Base-by-base conservation (phyloP, 352 stramenopile species). In the Globisporangium spiculum region DNA sequence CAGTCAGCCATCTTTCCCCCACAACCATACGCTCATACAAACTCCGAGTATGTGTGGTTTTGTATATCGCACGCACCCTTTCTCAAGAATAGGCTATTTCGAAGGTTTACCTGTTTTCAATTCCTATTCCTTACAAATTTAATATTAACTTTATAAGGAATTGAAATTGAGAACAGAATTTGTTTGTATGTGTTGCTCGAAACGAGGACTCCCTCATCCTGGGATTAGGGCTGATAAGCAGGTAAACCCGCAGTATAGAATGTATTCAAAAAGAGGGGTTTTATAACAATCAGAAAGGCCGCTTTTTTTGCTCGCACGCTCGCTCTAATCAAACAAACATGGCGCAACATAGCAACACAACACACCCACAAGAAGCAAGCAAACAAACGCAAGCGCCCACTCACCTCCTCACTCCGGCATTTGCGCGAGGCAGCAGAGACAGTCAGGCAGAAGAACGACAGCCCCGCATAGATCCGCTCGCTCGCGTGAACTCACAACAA, bases 1-100 rank as follows among this genome's bases (percentile, higher is more conserved):
- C 6, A 36, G 32, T 53, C 38, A 30, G 27, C 53, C 32, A 75
- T 68, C 46, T 71, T 67, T 27, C 57, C 69, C 58, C 76, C 60
- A 38, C 77, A 26, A 18, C 4, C 8, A 50, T 3, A 20, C 16
- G 3, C 14, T 7, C 20, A 7, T 30, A 22, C 10, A 38, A 24
- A 22, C 7, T 32, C 30, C 30, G 30, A 7, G 30, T 32, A 7
- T 30, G 2, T 32, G 30, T 32, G 30, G 30, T 32, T 32, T 32
- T 32, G 30, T 32, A 32, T 7, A 32, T 32, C 30, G 30, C 30
- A 32, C 30, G 30, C 30, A 32, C 18, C n/a, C 32, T 27, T 48
- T 48, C 34, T 61, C 34, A 27, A 36, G 20, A 32, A 32, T 32
- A 32, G 30, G 30, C 30, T 32, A 32, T 32, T 4, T 32, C 30